Evolutionary conservation across 257 asterid species (phyloP), one percentile per base, ranked within the genome.

Genomic region (Petrea volubilis): DNA sequence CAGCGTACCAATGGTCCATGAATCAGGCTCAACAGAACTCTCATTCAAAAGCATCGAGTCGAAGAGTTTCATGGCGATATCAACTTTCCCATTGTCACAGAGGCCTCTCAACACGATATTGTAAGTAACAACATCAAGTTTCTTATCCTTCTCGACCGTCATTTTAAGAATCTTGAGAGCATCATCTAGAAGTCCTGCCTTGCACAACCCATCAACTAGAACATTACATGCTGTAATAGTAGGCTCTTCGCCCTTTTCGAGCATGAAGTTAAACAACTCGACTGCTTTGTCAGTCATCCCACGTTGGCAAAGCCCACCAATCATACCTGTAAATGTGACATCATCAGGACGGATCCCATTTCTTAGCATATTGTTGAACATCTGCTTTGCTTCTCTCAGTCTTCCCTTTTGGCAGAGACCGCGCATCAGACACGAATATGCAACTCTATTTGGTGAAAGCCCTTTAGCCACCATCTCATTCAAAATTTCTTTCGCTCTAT

Each of bases 121-220:
- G 73, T 81, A 85, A 50, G 93, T 88, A 33, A 88, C 78, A 57
- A 84, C 36, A 52, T 85, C 83, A 14, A 92, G 93, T 36, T 40
- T 79, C 71, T 80, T 83, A 31, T 75, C 81, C 75, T 83, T 84
- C 73, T 77, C 78, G 31, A 63, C 68, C 96, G 86, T 90, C 72
- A 80, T 46, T 63, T 80, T 83, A 29, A 90, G 76, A 64, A 86
- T 77, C 59, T 66, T 81, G 43, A 69, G 60, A 64, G 96, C 93
- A 67, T 88, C 93, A 52, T 70, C 73, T 5, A 74, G 46, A 60
- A 63, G 76, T 1, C 88, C 85, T 3, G 82, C 85, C 82, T 84
- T 83, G 83, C 90, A 84, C 18, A 90, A 75, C 27, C 95, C 96
- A 68, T 77, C 77, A 47, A 88, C 73, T 9, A 90, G 80, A 70